Conservation (phyloP, 768 basidiomycete species). For the Kwoniella sp. region DNA sequence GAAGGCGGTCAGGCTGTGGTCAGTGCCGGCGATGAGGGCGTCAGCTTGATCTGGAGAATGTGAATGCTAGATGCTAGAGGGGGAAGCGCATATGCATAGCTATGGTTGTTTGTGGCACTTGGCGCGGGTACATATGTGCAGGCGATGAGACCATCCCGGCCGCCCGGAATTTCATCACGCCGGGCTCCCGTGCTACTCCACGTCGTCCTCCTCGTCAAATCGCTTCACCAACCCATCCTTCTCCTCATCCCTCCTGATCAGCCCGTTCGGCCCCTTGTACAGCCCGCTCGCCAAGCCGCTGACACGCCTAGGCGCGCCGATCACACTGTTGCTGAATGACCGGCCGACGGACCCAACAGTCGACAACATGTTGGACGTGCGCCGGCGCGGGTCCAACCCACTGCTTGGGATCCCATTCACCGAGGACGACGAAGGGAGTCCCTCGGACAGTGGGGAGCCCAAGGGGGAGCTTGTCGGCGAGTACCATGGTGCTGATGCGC, state of each 20-base stretch:
- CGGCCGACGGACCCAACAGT: constrained; percentile 29
- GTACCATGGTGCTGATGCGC: not conserved
- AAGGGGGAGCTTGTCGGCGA: constrained; percentile 5
- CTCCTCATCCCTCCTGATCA: not conserved
- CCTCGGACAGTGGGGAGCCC: constrained; percentile 3
- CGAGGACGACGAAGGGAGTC: not conserved
- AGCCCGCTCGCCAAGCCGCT: constrained; percentile 19
- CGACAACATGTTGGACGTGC: constrained; percentile 13
- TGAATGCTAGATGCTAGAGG: no score
- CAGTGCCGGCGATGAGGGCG: constrained; percentile 85
- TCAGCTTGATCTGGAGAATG: constrained; percentile 65
- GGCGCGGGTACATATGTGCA: no score
- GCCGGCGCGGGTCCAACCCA: not conserved
- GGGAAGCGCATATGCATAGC: no score
- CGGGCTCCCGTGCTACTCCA: no score
- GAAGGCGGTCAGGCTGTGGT: constrained; percentile 58
- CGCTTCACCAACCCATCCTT: not conserved
- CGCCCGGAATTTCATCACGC: no score
- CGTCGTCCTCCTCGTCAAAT: constrained; percentile 16
- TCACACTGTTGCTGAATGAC: constrained; percentile 30
- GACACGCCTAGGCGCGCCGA: constrained; percentile 36
- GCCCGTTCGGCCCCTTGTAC: constrained; percentile 3
- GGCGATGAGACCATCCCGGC: no score
- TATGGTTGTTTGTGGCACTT: not conserved
- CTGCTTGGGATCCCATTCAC: not conserved